Evolutionary conservation across 1,284 basidiomycete genomes (phyloP).

Genomic region (Apiotrichum domesticum): DNA sequence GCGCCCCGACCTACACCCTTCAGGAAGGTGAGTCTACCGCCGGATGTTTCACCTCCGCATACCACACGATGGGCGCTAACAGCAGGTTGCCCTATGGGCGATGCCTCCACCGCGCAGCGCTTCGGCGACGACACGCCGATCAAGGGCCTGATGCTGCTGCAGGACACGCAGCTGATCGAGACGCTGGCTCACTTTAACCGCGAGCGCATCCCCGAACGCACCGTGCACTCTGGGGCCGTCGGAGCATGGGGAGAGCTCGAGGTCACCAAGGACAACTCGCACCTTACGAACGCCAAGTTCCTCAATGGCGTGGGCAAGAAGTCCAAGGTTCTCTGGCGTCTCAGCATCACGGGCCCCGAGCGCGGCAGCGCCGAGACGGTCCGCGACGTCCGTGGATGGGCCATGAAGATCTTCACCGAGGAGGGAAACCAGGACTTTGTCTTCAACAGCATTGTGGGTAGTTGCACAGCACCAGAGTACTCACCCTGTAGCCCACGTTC

Average conservation of each 20-base stretch:
- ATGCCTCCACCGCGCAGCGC: conserved; percentile 8
- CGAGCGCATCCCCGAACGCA: conserved; percentile 74
- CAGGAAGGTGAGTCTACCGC: conserved; percentile 2
- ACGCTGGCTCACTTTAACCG: conserved; percentile 61
- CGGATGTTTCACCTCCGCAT: background rate
- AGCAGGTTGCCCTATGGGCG: conserved; percentile 5
- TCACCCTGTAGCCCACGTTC: conserved; percentile 56
- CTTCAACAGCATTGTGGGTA: conserved; percentile 8
- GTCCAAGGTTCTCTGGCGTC: conserved; percentile 70
- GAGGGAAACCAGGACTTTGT: conserved; percentile 83
- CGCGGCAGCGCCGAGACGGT: conserved; percentile 61
- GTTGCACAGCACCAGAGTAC: conserved; percentile 27
- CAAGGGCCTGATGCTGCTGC: conserved; percentile 11
- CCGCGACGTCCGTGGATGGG: conserved; percentile 81
- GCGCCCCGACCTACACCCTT: conserved; percentile 7
- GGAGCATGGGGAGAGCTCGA: conserved; percentile 74
- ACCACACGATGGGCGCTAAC: background rate
- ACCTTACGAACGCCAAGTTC: conserved; percentile 36
- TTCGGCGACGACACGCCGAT: conserved; percentile 10
- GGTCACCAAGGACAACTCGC: conserved; percentile 55
- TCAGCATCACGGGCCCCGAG: conserved; percentile 73
- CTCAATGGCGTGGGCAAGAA: conserved; percentile 60
- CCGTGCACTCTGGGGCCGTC: conserved; percentile 67
- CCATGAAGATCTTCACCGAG: conserved; percentile 80
- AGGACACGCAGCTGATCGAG: conserved; percentile 15